phyloP scores from a whole-genome alignment of 768 basidiomycete species.

The Trametes punicea region DNA sequence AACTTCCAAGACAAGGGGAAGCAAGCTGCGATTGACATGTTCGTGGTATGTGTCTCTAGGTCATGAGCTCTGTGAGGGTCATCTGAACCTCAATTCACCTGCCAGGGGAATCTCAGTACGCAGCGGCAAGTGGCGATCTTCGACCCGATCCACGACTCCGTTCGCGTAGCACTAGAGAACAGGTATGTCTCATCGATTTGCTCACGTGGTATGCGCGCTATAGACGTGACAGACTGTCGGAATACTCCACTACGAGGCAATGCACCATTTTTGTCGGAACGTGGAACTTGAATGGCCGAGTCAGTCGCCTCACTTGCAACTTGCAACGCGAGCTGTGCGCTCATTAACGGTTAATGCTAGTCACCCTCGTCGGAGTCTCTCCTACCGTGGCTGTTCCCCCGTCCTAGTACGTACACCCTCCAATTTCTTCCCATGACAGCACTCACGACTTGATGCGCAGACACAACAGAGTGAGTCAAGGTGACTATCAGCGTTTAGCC shows the following conservation, averaged over 20 bases:
- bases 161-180: conserved; percentile 65
- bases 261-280: conserved; percentile 84
- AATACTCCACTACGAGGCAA: conserved; percentile 79
- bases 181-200: conserved; percentile 42
- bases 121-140: conserved; percentile 89
- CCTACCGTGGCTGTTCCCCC: conserved; percentile 87
- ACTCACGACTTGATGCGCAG: too few relatives aligned
- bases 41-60: conserved; percentile 57
- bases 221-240: conserved; percentile 50
- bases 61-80: too few relatives aligned
- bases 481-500: neutral
- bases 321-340: neutral
- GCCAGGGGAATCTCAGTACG: conserved; percentile 88
- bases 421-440: neutral
- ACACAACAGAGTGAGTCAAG: conserved; percentile 47
- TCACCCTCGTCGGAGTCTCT: conserved; percentile 81
- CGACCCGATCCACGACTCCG: conserved; percentile 89
- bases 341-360: conserved; percentile 37
- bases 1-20: conserved; percentile 97
- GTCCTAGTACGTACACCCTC: conserved; percentile 52
- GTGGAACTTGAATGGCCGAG: conserved; percentile 94
- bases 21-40: conserved; percentile 92
- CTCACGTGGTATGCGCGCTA: neutral
- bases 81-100: neutral
- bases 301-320: conserved; percentile 32